Percentiles rank a stretch among this genome's conserved stretches.
Evolutionary conservation across 2,329 filamentous ascomycete species (phyloP).

Genomic region (Cryphonectria radicalis): DNA sequence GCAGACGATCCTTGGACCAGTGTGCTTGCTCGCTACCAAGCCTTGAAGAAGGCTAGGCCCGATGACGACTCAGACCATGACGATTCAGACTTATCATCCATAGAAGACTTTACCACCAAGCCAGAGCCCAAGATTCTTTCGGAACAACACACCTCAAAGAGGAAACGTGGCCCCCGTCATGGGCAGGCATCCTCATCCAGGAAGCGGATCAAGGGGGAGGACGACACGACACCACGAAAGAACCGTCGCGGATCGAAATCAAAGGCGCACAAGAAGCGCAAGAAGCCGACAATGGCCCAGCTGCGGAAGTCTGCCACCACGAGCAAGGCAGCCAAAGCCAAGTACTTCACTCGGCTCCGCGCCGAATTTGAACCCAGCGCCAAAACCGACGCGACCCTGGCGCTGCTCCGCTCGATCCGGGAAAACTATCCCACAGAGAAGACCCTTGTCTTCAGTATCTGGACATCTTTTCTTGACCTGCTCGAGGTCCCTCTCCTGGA

Average conservation of each 20-base stretch:
- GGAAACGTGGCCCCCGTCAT: neutral
- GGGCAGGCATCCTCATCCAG: neutral
- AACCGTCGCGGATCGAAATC: too few relatives aligned
- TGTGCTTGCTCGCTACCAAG: neutral
- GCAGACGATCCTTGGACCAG: neutral
- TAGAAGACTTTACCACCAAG: neutral
- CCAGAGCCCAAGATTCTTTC: neutral
- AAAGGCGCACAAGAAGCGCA: constrained; percentile 16
- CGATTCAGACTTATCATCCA: neutral
- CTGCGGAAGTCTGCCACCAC: constrained; percentile 34
- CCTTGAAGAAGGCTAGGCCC: neutral
- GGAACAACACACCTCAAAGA: neutral
- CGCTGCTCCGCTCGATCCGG: constrained; percentile 35
- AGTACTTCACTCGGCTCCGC: constrained; percentile 35
- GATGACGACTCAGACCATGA: neutral
- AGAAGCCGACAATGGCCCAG: constrained; percentile 31
- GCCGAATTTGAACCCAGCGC: constrained; percentile 38
- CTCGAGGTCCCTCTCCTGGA: constrained; percentile 39
- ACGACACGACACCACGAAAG: neutral
- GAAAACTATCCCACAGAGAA: constrained; percentile 36
- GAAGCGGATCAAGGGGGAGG: constrained; percentile 8
- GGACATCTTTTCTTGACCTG: constrained; percentile 41
- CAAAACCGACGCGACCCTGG: constrained; percentile 39
- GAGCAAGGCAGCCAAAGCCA: constrained; percentile 34
- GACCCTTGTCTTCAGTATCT: constrained; percentile 41